phyloP scores from a whole-genome alignment of 2,329 filamentous ascomycete species.

The Hypoxylon sp. region DNA sequence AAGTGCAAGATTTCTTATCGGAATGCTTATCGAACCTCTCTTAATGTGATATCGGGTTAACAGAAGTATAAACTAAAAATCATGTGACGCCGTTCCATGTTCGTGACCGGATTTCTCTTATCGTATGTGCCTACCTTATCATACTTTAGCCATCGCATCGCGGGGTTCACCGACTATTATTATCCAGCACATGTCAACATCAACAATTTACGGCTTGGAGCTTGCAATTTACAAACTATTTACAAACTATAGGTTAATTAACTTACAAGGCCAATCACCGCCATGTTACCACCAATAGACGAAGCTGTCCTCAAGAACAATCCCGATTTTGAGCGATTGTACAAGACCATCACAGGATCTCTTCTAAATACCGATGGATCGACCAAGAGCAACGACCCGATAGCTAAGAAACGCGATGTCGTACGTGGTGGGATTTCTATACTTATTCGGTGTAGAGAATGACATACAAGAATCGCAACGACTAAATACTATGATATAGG shows the following conservation, averaged over 20 bases:
- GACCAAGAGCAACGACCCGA: constrained; percentile 60
- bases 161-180: constrained; percentile 16
- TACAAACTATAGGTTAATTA: background rate
- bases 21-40: constrained; percentile 3
- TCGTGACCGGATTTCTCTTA: too few species aligned
- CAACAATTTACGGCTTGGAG: background rate
- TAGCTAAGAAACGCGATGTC: constrained; percentile 58
- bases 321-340: constrained; percentile 67
- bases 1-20: constrained; percentile 17
- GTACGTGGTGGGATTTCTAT: constrained; percentile 56
- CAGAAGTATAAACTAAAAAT: too few species aligned
- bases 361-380: constrained; percentile 67
- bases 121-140: background rate
- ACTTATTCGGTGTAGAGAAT: background rate
- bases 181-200: background rate
- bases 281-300: constrained; percentile 68
- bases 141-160: constrained; percentile 9
- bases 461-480: too few species aligned
- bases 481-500: constrained; percentile 46
- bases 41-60: background rate
- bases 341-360: constrained; percentile 61
- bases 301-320: constrained; percentile 62
- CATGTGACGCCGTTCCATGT: constrained; percentile 34
- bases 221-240: background rate
- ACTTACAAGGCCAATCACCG: too few species aligned